Evolutionary conservation across 148 eudicot species (phyloP).

Genomic region (Agrostemma githago): DNA sequence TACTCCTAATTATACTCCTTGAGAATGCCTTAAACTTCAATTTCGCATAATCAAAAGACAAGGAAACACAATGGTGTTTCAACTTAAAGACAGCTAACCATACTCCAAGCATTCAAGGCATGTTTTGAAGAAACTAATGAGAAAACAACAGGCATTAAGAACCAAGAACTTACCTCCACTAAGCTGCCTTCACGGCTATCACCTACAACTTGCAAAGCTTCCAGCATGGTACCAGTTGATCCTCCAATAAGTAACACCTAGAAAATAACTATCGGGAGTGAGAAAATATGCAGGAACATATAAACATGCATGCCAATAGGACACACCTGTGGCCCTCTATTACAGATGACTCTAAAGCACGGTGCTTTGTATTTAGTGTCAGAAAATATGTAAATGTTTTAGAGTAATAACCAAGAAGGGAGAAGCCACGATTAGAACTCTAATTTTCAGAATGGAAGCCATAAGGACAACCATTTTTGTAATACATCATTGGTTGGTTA

Average conservation of each 20-base stretch:
- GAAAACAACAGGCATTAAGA: constrained; percentile 11
- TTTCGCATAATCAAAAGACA: too few relatives aligned
- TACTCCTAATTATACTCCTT: not conserved
- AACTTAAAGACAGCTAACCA: not conserved
- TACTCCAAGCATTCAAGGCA: not conserved
- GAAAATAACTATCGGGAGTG: constrained; percentile 19
- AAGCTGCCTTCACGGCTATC: constrained; percentile 53
- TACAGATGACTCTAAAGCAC: not conserved
- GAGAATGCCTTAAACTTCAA: not conserved
- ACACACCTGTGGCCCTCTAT: not conserved
- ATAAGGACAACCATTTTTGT: not conserved
- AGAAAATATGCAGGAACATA: not conserved
- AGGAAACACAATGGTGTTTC: not conserved
- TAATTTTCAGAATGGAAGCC: not conserved
- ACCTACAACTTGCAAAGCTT: constrained; percentile 87
- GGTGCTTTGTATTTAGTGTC: not conserved
- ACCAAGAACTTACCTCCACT: constrained; percentile 57
- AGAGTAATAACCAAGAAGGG: not conserved
- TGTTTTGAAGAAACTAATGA: not conserved
- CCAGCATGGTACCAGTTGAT: constrained; percentile 98
- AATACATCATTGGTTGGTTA: constrained; percentile 5
- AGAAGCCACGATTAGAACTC: not conserved
- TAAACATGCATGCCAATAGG: not conserved
- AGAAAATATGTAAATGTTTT: not conserved
- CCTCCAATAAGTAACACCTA: constrained; percentile 98